Evolutionary conservation across 1,284 basidiomycete genomes (phyloP).

Genomic region (Apiotrichum gracile): DNA sequence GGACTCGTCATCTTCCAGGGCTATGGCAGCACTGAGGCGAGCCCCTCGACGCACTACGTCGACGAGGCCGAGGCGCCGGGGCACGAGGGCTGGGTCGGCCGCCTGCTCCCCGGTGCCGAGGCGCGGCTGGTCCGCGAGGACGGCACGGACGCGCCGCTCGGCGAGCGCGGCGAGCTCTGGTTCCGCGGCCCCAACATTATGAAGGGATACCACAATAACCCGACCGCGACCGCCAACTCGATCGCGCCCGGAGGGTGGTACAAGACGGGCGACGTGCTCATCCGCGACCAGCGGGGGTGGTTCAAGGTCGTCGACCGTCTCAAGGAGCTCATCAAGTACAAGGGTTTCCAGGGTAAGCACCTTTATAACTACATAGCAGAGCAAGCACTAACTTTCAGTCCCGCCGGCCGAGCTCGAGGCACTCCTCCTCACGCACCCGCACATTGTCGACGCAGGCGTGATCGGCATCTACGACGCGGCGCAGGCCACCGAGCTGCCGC

Average conservation of each 20-base stretch:
- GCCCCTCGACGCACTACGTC: conserved; percentile 29
- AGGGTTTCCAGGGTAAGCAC: conserved; percentile 44
- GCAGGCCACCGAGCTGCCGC: conserved; percentile 60
- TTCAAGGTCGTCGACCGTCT: conserved; percentile 49
- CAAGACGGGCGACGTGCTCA: conserved; percentile 73
- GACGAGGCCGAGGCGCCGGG: conserved; percentile 13
- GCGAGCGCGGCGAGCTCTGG: conserved; percentile 76
- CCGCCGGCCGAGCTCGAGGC: conserved; percentile 77
- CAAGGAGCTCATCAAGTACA: conserved; percentile 79
- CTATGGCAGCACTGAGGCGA: conserved; percentile 48
- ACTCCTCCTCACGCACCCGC: conserved; percentile 63
- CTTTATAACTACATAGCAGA: too few relatives aligned
- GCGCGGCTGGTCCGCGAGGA: conserved; percentile 58
- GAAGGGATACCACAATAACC: conserved; percentile 65
- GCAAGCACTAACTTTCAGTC: conserved; percentile 49
- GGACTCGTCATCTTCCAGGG: conserved; percentile 34
- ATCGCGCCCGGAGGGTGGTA: conserved; percentile 67
- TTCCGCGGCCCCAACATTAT: conserved; percentile 68
- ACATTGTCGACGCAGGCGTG: conserved; percentile 65
- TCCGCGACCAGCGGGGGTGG: conserved; percentile 58
- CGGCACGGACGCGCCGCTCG: conserved; percentile 46
- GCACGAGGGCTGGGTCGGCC: conserved; percentile 61
- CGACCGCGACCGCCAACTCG: conserved; percentile 57
- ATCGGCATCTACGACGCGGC: conserved; percentile 59
- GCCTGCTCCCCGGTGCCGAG: conserved; percentile 69